Evolutionary conservation across 495 filamentous ascomycete species (phyloP).

Genomic region (Neurospora terricola): DNA sequence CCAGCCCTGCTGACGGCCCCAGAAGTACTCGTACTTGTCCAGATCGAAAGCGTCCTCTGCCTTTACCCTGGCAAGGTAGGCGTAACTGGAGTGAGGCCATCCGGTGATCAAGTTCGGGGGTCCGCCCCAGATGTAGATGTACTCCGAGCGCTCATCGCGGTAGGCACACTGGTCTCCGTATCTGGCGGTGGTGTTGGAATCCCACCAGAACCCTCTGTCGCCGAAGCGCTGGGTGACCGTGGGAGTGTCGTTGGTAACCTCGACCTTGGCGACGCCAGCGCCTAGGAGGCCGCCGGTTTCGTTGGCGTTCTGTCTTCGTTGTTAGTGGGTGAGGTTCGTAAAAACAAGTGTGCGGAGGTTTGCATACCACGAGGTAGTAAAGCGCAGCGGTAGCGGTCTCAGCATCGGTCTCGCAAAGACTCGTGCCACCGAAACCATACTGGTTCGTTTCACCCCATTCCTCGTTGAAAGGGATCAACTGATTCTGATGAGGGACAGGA

Average conservation of each 20-base stretch:
- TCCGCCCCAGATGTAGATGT: constrained; percentile 26
- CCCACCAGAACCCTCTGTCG: constrained; percentile 25
- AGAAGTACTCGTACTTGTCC: constrained; percentile 28
- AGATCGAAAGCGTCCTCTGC: constrained; percentile 24
- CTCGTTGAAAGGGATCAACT: constrained; percentile 24
- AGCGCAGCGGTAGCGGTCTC: constrained; percentile 11
- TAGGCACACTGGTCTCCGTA: constrained; percentile 29
- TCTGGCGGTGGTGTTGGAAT: constrained; percentile 10
- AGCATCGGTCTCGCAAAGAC: constrained; percentile 21
- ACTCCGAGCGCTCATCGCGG: constrained; percentile 24
- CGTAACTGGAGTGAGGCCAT: constrained; percentile 14
- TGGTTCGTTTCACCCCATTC: constrained; percentile 23
- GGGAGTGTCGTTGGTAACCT: constrained; percentile 20
- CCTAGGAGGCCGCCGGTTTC: constrained; percentile 15
- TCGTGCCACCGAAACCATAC: constrained; percentile 28
- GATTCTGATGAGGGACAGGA: constrained; percentile 21
- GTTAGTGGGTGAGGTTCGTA: not conserved
- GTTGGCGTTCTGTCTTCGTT: constrained; percentile 18
- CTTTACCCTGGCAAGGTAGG: constrained; percentile 26
- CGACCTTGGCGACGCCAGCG: constrained; percentile 24
- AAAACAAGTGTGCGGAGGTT: not conserved
- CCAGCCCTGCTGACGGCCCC: constrained; percentile 22
- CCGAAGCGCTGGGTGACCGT: constrained; percentile 25
- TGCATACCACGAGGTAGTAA: constrained; percentile 22
- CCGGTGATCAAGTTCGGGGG: constrained; percentile 18